Conservation (phyloP, 768 basidiomycete species). For the Crepidotus variabilis region DNA sequence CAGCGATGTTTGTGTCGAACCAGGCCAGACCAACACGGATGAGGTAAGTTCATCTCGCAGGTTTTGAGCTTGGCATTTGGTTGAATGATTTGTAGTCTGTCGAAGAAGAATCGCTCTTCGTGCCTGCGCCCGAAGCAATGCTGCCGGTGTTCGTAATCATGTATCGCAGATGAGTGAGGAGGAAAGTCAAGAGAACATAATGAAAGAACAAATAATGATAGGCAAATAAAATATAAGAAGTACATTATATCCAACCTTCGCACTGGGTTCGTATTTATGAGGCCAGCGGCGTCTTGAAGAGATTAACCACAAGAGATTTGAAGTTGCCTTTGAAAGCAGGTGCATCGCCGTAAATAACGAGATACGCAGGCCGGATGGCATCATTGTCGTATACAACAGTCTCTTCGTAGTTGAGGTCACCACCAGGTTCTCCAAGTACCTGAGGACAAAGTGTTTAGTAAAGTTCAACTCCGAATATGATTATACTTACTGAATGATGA, state of each 20-base stretch:
- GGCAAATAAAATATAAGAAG: slow-evolving; percentile 12
- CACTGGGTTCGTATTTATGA: slow-evolving; percentile 22
- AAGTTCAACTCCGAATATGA: neutral
- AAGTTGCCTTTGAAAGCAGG: slow-evolving; percentile 27
- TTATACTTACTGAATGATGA: slow-evolving; percentile 49
- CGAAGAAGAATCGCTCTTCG: slow-evolving; percentile 50
- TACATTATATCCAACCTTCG: slow-evolving; percentile 2
- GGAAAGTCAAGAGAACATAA: slow-evolving; percentile 10
- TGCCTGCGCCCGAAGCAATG: slow-evolving; percentile 50
- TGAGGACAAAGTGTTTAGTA: slow-evolving; percentile 17
- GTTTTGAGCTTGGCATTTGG: neutral
- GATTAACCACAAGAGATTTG: slow-evolving; percentile 28
- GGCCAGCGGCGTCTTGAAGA: slow-evolving; percentile 48
- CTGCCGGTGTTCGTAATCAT: slow-evolving; percentile 56
- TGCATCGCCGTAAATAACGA: slow-evolving; percentile 54
- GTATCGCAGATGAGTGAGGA: slow-evolving; percentile 28
- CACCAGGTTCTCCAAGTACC: slow-evolving; percentile 63
- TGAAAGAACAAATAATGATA: slow-evolving; percentile 4
- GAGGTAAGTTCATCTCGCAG: slow-evolving; percentile 22
- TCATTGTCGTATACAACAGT: slow-evolving; percentile 66
- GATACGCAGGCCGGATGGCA: slow-evolving; percentile 62
- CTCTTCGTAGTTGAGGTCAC: slow-evolving; percentile 65
- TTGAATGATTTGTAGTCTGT: slow-evolving; percentile 29
- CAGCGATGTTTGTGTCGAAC: slow-evolving; percentile 48
- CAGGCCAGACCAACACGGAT: slow-evolving; percentile 23